Evolutionary conservation across 2,329 filamentous ascomycete genomes (phyloP).

Genomic region (Trichoderma asperellum): DNA sequence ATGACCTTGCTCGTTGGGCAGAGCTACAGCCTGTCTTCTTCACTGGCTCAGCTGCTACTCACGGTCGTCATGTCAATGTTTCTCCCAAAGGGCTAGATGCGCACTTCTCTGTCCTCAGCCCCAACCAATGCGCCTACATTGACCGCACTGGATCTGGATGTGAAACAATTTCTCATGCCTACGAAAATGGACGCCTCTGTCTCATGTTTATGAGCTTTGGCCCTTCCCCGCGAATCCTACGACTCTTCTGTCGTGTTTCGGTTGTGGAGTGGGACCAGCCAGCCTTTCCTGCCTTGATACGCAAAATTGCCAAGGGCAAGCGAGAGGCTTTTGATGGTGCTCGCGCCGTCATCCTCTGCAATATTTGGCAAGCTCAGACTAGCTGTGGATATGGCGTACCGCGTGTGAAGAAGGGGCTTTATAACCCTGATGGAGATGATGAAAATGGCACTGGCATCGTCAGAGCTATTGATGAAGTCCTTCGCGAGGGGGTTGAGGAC

Average conservation of each 20-base stretch:
- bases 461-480: slow-evolving; percentile 34
- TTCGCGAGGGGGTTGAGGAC: slow-evolving; percentile 34
- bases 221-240: slow-evolving; percentile 61
- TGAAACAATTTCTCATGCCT: slow-evolving; percentile 75
- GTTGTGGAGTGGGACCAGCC: slow-evolving; percentile 64
- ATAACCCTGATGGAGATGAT: slow-evolving; percentile 37
- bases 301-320: slow-evolving; percentile 43
- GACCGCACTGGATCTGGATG: slow-evolving; percentile 75
- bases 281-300: slow-evolving; percentile 54
- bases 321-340: slow-evolving; percentile 51
- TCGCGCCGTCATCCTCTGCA: slow-evolving; percentile 63
- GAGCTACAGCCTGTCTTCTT: slow-evolving; percentile 73
- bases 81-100: slow-evolving; percentile 72
- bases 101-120: slow-evolving; percentile 64
- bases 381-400: slow-evolving; percentile 70
- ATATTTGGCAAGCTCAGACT: slow-evolving; percentile 68
- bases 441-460: slow-evolving; percentile 1
- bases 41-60: slow-evolving; percentile 70
- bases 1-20: slow-evolving; percentile 65
- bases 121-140: slow-evolving; percentile 68
- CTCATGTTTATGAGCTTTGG: slow-evolving; percentile 74
- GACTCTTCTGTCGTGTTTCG: slow-evolving; percentile 63
- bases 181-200: slow-evolving; percentile 76
- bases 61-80: slow-evolving; percentile 72
- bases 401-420: slow-evolving; percentile 49